phyloP scores from a whole-genome alignment of 148 eudicot species.

The Polygonum maritimum region DNA sequence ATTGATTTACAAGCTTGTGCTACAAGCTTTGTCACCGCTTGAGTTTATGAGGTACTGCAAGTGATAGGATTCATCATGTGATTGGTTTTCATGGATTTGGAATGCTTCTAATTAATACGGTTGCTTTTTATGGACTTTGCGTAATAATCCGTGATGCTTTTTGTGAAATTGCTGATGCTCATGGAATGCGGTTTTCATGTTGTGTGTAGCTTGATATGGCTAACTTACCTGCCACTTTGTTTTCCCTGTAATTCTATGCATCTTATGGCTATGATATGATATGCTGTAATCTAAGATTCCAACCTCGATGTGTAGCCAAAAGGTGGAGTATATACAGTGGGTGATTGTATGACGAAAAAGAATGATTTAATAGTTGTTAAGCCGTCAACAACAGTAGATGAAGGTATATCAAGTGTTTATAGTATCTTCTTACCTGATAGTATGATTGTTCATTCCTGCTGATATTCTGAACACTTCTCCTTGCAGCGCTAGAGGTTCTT shows the following conservation, averaged over 20 bases:
- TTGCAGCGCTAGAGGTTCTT: constrained; percentile 33
- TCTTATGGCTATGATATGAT: neutral
- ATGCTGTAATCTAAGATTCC: neutral
- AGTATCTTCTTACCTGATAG: neutral
- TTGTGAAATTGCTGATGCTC: neutral
- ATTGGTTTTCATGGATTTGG: neutral
- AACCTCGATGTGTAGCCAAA: constrained; percentile 28
- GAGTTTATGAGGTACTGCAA: neutral
- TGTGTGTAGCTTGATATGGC: neutral
- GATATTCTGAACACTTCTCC: neutral
- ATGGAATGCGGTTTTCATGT: neutral
- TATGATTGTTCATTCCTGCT: neutral
- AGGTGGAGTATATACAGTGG: constrained; percentile 64
- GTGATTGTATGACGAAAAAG: constrained; percentile 77
- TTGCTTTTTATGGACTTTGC: neutral
- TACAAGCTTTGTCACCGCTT: neutral
- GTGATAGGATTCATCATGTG: neutral
- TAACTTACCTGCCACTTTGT: neutral
- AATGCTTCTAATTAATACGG: neutral
- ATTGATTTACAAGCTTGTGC: neutral
- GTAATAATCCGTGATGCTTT: constrained; percentile 1
- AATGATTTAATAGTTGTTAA: constrained; percentile 66
- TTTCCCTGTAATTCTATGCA: neutral
- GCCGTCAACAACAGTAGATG: constrained; percentile 75
- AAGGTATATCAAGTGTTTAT: constrained; percentile 35